Conservation (phyloP, 2,329 filamentous ascomycete genomes). For the Ophiobolus disseminans region DNA sequence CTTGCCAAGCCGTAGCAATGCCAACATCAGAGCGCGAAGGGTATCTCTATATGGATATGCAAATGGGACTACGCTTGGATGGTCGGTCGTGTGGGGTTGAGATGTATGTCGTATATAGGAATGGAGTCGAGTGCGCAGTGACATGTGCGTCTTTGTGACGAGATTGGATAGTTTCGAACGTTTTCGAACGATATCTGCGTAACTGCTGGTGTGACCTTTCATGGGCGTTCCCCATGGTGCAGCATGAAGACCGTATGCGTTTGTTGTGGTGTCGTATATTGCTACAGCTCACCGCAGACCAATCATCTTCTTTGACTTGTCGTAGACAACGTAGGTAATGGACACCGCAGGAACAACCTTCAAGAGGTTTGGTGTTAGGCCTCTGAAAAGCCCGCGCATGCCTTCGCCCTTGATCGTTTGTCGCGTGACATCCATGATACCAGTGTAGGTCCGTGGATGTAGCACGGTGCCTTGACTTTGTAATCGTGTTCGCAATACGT, state of each 20-base stretch:
- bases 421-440: slow-evolving; percentile 85
- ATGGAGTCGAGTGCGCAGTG: too few relatives aligned
- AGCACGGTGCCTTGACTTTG: slow-evolving; percentile 95
- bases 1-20: slow-evolving; percentile 12
- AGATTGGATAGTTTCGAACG: too few relatives aligned
- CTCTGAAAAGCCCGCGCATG: slow-evolving; percentile 86
- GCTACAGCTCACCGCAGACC: slow-evolving; percentile 38
- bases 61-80: slow-evolving; percentile 27
- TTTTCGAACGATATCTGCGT: neutral
- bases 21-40: slow-evolving; percentile 21
- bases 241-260: neutral
- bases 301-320: slow-evolving; percentile 49
- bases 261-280: too few relatives aligned
- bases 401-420: slow-evolving; percentile 87
- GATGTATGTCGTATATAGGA: neutral
- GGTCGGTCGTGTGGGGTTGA: slow-evolving; percentile 1
- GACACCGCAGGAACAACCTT: slow-evolving; percentile 96
- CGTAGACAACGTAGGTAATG: slow-evolving; percentile 64
- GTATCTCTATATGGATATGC: slow-evolving; percentile 41
- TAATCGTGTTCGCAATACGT: slow-evolving; percentile 86
- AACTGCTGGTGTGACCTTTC: neutral
- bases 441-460: slow-evolving; percentile 87
- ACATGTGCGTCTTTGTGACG: too few relatives aligned
- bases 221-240: too few relatives aligned
- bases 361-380: slow-evolving; percentile 89